Conservation (phyloP, 306 rosid species). For the Vigna unguiculata region DNA sequence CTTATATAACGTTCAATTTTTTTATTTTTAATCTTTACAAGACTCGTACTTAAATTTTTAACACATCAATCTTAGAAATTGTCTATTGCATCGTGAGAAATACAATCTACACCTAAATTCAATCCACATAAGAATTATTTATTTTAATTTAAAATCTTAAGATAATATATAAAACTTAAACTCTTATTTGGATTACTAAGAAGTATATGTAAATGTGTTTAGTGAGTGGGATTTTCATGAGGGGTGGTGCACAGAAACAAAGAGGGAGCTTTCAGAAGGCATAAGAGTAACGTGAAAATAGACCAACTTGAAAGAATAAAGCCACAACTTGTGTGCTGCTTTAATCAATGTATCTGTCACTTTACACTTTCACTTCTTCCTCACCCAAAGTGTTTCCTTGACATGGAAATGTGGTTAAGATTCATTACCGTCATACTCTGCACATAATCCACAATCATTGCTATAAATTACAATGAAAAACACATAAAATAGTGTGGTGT, state of each 20-base stretch:
- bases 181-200: too few species aligned
- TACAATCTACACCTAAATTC: too few species aligned
- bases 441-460: slow-evolving; percentile 28
- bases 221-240: background rate
- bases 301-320: slow-evolving; percentile 34
- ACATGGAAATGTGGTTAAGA: slow-evolving; percentile 31
- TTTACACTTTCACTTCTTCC: slow-evolving; percentile 26
- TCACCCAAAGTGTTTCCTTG: background rate
- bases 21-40: too few species aligned
- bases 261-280: slow-evolving; percentile 34
- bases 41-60: too few species aligned
- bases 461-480: slow-evolving; percentile 30
- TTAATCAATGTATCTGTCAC: background rate
- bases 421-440: slow-evolving; percentile 7
- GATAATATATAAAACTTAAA: too few species aligned
- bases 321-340: slow-evolving; percentile 39
- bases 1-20: too few species aligned
- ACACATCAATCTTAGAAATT: too few species aligned
- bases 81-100: too few species aligned
- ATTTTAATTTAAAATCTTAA: too few species aligned
- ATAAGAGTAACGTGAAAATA: slow-evolving; percentile 46
- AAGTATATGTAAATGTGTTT: too few species aligned
- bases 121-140: too few species aligned
- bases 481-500: too few species aligned
- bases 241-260: background rate